A percentile compares a stretch with the other conserved stretches of the same genome.
Evolutionary conservation across 306 rosid species (phyloP).

Genomic region (Cicer chorassanicum): DNA sequence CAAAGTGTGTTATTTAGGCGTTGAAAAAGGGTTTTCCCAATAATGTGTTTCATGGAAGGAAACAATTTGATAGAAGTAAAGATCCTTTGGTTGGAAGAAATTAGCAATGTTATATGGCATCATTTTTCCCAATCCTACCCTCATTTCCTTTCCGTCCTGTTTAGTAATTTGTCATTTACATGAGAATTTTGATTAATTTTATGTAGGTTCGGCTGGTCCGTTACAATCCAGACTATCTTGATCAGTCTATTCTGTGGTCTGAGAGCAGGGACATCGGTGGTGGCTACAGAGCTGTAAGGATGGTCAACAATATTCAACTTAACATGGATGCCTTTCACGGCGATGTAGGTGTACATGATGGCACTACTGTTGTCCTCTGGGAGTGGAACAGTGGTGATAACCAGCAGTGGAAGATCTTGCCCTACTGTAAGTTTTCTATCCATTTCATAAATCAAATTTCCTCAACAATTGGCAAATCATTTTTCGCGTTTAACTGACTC

Average conservation of each 20-base stretch:
- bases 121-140: background rate
- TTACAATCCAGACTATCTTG: constrained; percentile 65
- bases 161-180: constrained; percentile 9
- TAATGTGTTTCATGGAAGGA: background rate
- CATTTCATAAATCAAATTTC: background rate
- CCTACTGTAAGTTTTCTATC: constrained; percentile 65
- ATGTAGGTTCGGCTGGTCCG: constrained; percentile 69
- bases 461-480: background rate
- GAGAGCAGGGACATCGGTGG: constrained; percentile 72
- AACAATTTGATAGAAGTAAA: background rate
- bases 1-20: background rate
- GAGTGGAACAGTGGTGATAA: constrained; percentile 80
- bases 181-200: constrained; percentile 9
- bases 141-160: background rate
- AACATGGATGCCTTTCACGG: constrained; percentile 85
- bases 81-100: constrained; percentile 19
- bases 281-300: constrained; percentile 72
- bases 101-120: background rate
- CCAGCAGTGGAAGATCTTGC: constrained; percentile 77
- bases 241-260: constrained; percentile 82
- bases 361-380: constrained; percentile 79
- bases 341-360: constrained; percentile 87
- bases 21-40: background rate
- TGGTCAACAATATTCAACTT: constrained; percentile 78
- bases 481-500: background rate